These are phyloP conservation scores for Pyricularia sp. DNA, from an alignment of 2,329 filamentous ascomycete genomes.

Conservation along the genomic window DNA sequence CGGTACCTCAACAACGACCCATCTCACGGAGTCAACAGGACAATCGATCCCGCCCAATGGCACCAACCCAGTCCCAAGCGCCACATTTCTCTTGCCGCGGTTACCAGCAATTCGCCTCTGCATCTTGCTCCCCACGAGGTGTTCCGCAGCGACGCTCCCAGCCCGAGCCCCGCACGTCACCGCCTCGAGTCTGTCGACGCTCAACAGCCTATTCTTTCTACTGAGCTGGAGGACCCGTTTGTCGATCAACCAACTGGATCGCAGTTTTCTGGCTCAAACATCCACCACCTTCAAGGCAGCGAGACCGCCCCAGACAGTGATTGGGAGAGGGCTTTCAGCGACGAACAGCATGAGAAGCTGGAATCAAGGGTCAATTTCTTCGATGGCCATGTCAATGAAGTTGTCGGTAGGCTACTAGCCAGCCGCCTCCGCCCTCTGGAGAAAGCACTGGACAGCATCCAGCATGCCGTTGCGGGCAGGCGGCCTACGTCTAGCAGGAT, in stretches of 20 bases:
- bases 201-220: slow-evolving; percentile 34
- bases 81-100: slow-evolving; percentile 25
- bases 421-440: slow-evolving; percentile 74
- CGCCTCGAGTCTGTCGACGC: slow-evolving; percentile 35
- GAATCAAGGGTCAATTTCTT: slow-evolving; percentile 79
- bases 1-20: slow-evolving; percentile 70
- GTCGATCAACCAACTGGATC: slow-evolving; percentile 33
- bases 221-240: slow-evolving; percentile 55
- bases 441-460: slow-evolving; percentile 66
- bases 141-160: slow-evolving; percentile 61
- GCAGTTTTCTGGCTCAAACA: slow-evolving; percentile 13
- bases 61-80: slow-evolving; percentile 31
- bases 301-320: slow-evolving; percentile 68
- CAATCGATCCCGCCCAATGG: slow-evolving; percentile 36
- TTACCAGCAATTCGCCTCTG: slow-evolving; percentile 39
- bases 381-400: slow-evolving; percentile 77
- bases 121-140: slow-evolving; percentile 36
- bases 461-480: slow-evolving; percentile 48
- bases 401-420: slow-evolving; percentile 71
- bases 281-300: slow-evolving; percentile 54
- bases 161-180: slow-evolving; percentile 57
- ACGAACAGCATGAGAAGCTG: slow-evolving; percentile 75
- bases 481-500: slow-evolving; percentile 46
- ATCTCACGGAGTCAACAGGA: slow-evolving; percentile 64
- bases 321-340: slow-evolving; percentile 82